Evolutionary conservation across 1,139 yeast genomes (phyloP), one percentile per base, ranked within the genome.

Genomic region (Debaryomyces sp.): DNA sequence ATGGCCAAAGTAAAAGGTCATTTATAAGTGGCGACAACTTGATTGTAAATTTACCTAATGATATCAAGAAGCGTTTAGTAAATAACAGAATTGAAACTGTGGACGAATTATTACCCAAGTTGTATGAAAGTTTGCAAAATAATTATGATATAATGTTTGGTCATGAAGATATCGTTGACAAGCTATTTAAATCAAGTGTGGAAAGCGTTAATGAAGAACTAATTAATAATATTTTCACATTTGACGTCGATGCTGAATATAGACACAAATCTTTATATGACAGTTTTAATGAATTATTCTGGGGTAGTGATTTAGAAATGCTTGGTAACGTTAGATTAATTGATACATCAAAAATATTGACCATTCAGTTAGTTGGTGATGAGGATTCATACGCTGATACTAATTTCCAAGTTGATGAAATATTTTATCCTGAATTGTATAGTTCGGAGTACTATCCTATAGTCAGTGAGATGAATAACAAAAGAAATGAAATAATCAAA

Each of bases 211-310:
- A 47, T 5, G 71, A 67, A 38, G 65, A 63, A 3, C 57, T 61
- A 21, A 51, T 45, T 27, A 71, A 66, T 46, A 68, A 63, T 17
- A 50, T 75, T 24, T 57, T 60, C 7, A 59, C 66, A 5, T 58
- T 75, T 35, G 73, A 72, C 26, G 62, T 75, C 9, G 79, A 75
- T 27, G 41, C 55, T 12, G 79, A 72, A 13, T 46, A 59, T 6
- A 55, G 75, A 32, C 57, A 58, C 12, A 18, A 56, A 2, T 60
- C 59, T 17, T 54, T 75, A 17, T 67, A 68, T 47, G 69, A 66
- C 39, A 59, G 74, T 0, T 62, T 76, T 44, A 67, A 68, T 54
- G 65, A 60, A 37, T 58, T 75, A 50, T 71, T 76, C 46, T 75
- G 80, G 80, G 64, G 62, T 21, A 55, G 48, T 27, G 70, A 67